Evolutionary conservation across 768 basidiomycete species (phyloP).

Genomic region (Strobilomyces confusus): DNA sequence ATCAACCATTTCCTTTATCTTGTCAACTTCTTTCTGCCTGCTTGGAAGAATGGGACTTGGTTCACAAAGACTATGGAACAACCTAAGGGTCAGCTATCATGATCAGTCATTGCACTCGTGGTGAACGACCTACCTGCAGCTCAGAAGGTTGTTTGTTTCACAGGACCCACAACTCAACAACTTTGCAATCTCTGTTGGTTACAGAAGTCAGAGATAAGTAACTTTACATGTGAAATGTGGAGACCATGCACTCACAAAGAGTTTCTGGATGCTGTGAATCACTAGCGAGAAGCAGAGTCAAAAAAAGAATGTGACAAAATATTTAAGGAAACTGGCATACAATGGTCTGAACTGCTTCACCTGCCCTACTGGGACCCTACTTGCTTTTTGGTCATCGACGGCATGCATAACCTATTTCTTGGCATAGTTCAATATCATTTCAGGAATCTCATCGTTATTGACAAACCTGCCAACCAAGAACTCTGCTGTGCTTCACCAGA

Average conservation of each 20-base stretch:
- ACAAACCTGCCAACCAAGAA: neutral
- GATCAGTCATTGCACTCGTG: neutral
- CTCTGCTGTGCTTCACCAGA: neutral
- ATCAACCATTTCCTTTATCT: slow-evolving; percentile 34
- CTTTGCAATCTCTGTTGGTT: neutral
- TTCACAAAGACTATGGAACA: slow-evolving; percentile 19
- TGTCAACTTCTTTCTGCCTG: slow-evolving; percentile 29
- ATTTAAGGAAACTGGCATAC: slow-evolving; percentile 20
- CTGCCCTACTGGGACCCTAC: neutral
- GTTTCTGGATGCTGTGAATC: slow-evolving; percentile 11
- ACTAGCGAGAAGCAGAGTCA: slow-evolving; percentile 16
- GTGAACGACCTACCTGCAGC: slow-evolving; percentile 1
- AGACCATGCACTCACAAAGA: slow-evolving; percentile 7
- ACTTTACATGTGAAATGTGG: slow-evolving; percentile 28
- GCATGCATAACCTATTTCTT: slow-evolving; percentile 38
- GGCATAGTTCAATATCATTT: slow-evolving; percentile 7
- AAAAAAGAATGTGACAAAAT: slow-evolving; percentile 6
- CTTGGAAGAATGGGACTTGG: slow-evolving; percentile 31
- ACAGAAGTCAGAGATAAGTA: slow-evolving; percentile 10
- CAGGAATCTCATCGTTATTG: slow-evolving; percentile 4
- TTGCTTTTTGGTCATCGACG: slow-evolving; percentile 29
- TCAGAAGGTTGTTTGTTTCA: neutral
- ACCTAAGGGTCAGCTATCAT: neutral
- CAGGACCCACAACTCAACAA: neutral
- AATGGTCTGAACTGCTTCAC: slow-evolving; percentile 7